Conservation (phyloP, 805 yeast species). For the Ogataea minuta region DNA sequence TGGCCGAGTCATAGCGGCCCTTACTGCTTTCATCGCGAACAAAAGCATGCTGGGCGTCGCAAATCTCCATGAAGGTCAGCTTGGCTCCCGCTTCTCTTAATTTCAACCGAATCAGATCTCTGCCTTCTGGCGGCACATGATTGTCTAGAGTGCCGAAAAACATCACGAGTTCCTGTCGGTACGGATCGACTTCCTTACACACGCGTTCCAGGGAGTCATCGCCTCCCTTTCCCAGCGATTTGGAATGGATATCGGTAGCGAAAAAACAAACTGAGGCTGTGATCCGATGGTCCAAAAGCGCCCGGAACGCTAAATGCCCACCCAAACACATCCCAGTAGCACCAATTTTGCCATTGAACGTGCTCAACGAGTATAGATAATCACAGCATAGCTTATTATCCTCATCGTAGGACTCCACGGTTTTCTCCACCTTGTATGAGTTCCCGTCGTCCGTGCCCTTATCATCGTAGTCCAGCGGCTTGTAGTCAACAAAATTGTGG, state of each 20-base stretch:
- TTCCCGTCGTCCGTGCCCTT: constrained; percentile 79
- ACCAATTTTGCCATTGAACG: constrained; percentile 72
- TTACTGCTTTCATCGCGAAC: constrained; percentile 75
- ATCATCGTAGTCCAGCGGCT: constrained; percentile 65
- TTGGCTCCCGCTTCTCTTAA: constrained; percentile 58
- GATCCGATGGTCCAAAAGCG: constrained; percentile 62
- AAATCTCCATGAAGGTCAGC: constrained; percentile 69
- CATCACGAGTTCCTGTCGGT: constrained; percentile 53
- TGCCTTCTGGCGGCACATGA: constrained; percentile 76
- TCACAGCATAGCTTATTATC: constrained; percentile 65
- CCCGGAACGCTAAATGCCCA: constrained; percentile 75
- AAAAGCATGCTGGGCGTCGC: constrained; percentile 83
- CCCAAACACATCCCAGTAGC: constrained; percentile 89
- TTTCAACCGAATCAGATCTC: constrained; percentile 64
- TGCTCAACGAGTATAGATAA: constrained; percentile 52
- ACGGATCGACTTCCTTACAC: constrained; percentile 50
- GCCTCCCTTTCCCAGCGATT: constrained; percentile 62
- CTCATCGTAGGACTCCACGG: constrained; percentile 71
- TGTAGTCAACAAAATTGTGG: constrained; percentile 64
- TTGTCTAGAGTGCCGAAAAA: constrained; percentile 78
- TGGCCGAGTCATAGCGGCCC: constrained; percentile 81
- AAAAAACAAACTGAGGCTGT: constrained; percentile 72
- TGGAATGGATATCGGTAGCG: constrained; percentile 76
- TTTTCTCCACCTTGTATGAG: constrained; percentile 61
- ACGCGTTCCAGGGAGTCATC: constrained; percentile 63